Conservation (phyloP, 2,329 filamentous ascomycete genomes). For the Thelonectria olida region DNA sequence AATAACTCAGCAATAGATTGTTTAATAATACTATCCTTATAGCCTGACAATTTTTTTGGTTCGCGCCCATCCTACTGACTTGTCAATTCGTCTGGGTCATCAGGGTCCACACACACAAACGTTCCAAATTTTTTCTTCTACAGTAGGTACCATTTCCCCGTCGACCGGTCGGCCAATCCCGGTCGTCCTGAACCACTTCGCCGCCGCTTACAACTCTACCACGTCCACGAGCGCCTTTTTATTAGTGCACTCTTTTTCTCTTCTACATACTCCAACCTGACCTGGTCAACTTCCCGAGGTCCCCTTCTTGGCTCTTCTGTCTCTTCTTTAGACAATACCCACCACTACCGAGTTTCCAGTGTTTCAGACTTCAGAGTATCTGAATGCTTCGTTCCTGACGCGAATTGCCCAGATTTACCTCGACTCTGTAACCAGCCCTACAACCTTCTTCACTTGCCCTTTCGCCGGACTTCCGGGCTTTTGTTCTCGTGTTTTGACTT, state of each 20-base stretch:
- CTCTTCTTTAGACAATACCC: no score
- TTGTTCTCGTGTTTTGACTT: constrained; percentile 2
- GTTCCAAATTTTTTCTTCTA: constrained; percentile 28
- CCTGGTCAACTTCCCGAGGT: constrained; percentile 3
- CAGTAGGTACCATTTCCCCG: constrained; percentile 19
- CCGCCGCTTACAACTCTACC: constrained; percentile 22
- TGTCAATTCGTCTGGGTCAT: constrained; percentile 13
- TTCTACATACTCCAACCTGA: constrained; percentile 10
- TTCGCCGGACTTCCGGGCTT: constrained; percentile 27
- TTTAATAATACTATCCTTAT: neutral
- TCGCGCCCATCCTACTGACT: neutral
- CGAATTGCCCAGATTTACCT: constrained; percentile 15
- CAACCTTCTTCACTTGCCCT: constrained; percentile 25
- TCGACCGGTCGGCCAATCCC: constrained; percentile 40
- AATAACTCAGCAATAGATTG: constrained; percentile 13
- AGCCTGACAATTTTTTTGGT: neutral
- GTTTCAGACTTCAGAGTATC: no score
- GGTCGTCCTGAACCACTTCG: constrained; percentile 33
- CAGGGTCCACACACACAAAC: constrained; percentile 23
- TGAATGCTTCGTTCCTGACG: constrained; percentile 2
- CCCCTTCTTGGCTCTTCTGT: neutral
- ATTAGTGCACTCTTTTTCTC: constrained; percentile 5
- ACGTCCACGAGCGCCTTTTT: constrained; percentile 28
- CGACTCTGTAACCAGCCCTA: constrained; percentile 33
- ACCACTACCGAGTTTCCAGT: no score